Evolutionary conservation across 2,329 filamentous ascomycete species (phyloP).

Genomic region (Salinomyces thailandicus): DNA sequence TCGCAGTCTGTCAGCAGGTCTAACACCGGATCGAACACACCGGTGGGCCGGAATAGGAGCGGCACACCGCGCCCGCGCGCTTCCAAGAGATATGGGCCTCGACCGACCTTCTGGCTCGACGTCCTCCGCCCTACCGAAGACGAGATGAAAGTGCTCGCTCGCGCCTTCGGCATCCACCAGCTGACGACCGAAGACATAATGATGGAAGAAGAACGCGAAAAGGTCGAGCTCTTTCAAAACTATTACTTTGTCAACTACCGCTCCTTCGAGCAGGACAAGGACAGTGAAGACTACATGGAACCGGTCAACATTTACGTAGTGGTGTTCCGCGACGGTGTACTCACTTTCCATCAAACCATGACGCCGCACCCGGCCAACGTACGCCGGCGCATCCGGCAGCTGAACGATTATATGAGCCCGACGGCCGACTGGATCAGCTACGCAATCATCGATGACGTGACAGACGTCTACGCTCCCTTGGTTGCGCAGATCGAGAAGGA

Average conservation of each 20-base stretch:
- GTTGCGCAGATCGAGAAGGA: conserved; percentile 92
- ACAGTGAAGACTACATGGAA: conserved; percentile 81
- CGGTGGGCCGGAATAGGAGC: conserved; percentile 17
- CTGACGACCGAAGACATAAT: conserved; percentile 94
- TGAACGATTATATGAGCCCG: conserved; percentile 86
- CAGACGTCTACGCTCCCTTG: conserved; percentile 85
- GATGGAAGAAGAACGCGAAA: conserved; percentile 93
- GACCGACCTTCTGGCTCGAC: conserved; percentile 95
- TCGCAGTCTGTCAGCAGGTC: conserved; percentile 25
- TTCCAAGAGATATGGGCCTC: conserved; percentile 52
- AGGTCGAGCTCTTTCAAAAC: conserved; percentile 91
- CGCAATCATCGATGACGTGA: conserved; percentile 95
- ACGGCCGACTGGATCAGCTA: conserved; percentile 98
- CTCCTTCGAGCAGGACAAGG: conserved; percentile 89
- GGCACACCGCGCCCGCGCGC: conserved; percentile 9
- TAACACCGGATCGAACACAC: conserved; percentile 40
- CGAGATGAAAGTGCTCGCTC: conserved; percentile 89
- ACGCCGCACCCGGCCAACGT: conserved; percentile 95
- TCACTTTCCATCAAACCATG: conserved; percentile 95
- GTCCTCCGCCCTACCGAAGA: conserved; percentile 80
- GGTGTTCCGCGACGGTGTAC: conserved; percentile 87
- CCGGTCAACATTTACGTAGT: conserved; percentile 97
- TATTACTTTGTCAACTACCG: conserved; percentile 99
- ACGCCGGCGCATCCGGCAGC: conserved; percentile 78
- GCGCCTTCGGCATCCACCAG: conserved; percentile 90